These are phyloP conservation scores for Taiozyma sp. DNA, from an alignment of 1,139 yeast species.

Conservation along the genomic window DNA sequence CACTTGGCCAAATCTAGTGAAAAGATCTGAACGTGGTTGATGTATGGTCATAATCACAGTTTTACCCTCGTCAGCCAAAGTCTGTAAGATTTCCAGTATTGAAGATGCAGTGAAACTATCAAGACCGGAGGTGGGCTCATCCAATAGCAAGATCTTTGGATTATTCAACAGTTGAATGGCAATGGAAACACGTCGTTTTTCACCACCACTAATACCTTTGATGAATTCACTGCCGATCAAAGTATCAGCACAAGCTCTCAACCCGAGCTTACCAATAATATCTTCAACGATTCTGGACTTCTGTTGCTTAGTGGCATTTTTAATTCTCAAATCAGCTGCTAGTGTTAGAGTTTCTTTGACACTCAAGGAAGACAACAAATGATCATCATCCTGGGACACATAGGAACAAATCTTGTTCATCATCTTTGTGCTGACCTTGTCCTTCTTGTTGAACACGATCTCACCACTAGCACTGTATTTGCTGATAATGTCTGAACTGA, in stretches of 20 bases:
- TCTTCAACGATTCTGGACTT: conserved; percentile 41
- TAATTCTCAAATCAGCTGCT: conserved; percentile 66
- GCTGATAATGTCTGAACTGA: conserved; percentile 39
- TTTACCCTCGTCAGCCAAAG: conserved; percentile 58
- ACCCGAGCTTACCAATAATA: conserved; percentile 60
- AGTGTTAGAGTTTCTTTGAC: conserved; percentile 71
- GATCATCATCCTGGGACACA: conserved; percentile 79
- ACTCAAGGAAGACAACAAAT: conserved; percentile 64
- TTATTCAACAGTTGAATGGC: conserved; percentile 71
- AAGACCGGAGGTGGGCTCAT: conserved; percentile 88
- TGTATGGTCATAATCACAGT: conserved; percentile 80
- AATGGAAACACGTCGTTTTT: conserved; percentile 76
- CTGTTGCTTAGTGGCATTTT: conserved; percentile 25
- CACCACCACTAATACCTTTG: conserved; percentile 87
- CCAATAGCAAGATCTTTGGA: conserved; percentile 70
- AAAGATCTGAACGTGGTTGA: conserved; percentile 76
- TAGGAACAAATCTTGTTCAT: conserved; percentile 62
- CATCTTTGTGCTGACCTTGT: conserved; percentile 37
- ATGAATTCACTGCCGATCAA: conserved; percentile 67
- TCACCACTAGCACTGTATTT: conserved; percentile 33
- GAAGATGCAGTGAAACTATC: conserved; percentile 79
- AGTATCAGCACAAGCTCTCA: conserved; percentile 74
- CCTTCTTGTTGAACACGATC: conserved; percentile 37
- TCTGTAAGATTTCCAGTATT: conserved; percentile 56
- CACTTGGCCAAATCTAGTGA: conserved; percentile 60